Base-by-base conservation (phyloP, 148 eudicot genomes). In the Camellia japonica region DNA sequence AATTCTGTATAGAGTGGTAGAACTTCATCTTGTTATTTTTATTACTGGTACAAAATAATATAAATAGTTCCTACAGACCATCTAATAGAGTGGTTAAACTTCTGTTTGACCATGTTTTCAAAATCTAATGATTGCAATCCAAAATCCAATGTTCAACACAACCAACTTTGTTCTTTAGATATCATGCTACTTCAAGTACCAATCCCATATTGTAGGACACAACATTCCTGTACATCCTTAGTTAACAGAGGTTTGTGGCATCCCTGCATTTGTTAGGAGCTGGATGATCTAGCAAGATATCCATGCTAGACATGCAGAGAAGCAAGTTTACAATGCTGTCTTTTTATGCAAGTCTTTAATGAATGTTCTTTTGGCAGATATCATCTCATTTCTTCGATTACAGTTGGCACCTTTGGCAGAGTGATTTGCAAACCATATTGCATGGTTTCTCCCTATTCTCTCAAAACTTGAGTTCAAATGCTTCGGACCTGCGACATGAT, bases 371-470 rank as follows among this genome's bases (percentile, higher is more conserved):
- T 83, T 87, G 87, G 87, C 98, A 97, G 99, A 97, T 97, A 90
- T 88, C 97, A 52, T 87, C 98, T 80, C 97, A 94, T 74, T 92
- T 97, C 85, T 97, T 97, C 80, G 95, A 97, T 79, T 97, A 92
- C 84, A 83, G 97, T 88, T 97, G 99, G 99, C 93, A 88, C 85
- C 95, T 97, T 67, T 92, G 99, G 97, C 98, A 94, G 90, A 90
- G 87, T 85, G 98, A 97, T 81, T 80, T 91, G 82, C 93, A 90
- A 81, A 85, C 87, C 38, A 86, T 97, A 79, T 84, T 94, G 81
- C 93, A 87, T 47, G 89, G 98, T 61, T 92, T 94, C 80, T 85
- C 95, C 67, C 85, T 85, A 47, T 85, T 97, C 75, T 69, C 81
- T 78, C 94, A 87, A 78, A 90, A 74, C 80, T 69, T 79, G 41